These are phyloP conservation scores for Kernera saxatilis DNA, from an alignment of 345 rosid genomes.

Conservation along the genomic window DNA sequence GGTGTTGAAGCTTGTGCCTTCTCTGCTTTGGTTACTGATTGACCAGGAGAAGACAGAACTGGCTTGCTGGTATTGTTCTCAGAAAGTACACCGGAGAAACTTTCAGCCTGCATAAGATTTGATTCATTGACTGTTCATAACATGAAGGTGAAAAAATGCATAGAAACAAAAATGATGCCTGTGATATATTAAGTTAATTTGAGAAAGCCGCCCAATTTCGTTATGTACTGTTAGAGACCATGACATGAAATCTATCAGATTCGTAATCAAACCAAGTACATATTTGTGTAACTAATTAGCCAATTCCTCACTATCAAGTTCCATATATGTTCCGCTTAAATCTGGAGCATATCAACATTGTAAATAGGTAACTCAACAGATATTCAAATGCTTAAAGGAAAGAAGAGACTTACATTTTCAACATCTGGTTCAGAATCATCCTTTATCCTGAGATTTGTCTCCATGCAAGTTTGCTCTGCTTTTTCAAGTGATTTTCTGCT, in stretches of 20 bases:
- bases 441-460: constrained; percentile 29
- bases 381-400: neutral
- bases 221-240: neutral
- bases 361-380: neutral
- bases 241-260: neutral
- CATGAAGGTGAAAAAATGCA: neutral
- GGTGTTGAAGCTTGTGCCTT: constrained; percentile 46
- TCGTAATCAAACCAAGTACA: neutral
- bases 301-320: neutral
- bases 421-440: constrained; percentile 25
- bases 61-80: constrained; percentile 51
- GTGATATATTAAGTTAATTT: neutral
- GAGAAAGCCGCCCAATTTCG: neutral
- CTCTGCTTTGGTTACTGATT: constrained; percentile 39
- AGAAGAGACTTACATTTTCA: constrained; percentile 39
- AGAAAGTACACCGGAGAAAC: constrained; percentile 46
- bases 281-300: neutral
- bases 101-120: constrained; percentile 39
- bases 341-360: neutral
- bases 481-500: constrained; percentile 27
- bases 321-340: neutral
- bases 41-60: constrained; percentile 52
- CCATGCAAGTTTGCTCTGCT: constrained; percentile 25
- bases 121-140: neutral
- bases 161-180: neutral